Evolutionary conservation across 2,329 filamentous ascomycete genomes (phyloP), one percentile per base, ranked within the genome.

Genomic region (Coniochaeta prunicola): DNA sequence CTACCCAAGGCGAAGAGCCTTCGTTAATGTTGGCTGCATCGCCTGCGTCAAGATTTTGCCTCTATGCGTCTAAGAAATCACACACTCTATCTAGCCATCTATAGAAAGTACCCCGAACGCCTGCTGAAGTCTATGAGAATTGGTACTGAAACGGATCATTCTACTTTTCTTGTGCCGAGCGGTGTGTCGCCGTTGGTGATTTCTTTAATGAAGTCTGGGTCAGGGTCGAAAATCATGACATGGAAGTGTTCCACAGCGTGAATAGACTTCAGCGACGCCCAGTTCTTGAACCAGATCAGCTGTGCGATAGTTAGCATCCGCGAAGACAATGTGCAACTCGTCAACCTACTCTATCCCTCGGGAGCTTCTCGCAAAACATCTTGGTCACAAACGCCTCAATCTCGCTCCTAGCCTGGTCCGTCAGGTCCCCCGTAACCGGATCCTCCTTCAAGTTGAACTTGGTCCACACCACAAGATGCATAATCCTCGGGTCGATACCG

Each of bases 171-270:
- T 60, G 77, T 75, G 63, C 79, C 80, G 68, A 89, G 77, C 1
- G 90, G 86, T 50, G 88, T 77, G 74, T 96, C 91, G 13, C 86
- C 88, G 38, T 84, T 76, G 6, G 91, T 96, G 61, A 96, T 80
- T 58, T 84, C 76, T 57, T 77, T 75, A 53, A 96, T 73, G 64
- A 96, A 91, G 3, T 77, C 79, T 40, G 79, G 77, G 65, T 93
- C 86, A 1, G 92, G 87, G 65, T 90, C 80, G 70, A 87, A 89
- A 58, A 97, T 77, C 91, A 97, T 92, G 68, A 97, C 88, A 72
- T 97, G 93, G 69, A 97, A 94, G 71, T 97, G 93, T 77, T 97
- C 92, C 12, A 97, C 84, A 0, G 89, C 85, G 66, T 91, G 85
- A 30, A 97, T 84, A 26, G 89, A 94, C 76, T 96, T 96, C 64